Evolutionary conservation across 2,329 filamentous ascomycete genomes (phyloP), one percentile per base, ranked within the genome.

Genomic region (Xylaria hypoxylon): DNA sequence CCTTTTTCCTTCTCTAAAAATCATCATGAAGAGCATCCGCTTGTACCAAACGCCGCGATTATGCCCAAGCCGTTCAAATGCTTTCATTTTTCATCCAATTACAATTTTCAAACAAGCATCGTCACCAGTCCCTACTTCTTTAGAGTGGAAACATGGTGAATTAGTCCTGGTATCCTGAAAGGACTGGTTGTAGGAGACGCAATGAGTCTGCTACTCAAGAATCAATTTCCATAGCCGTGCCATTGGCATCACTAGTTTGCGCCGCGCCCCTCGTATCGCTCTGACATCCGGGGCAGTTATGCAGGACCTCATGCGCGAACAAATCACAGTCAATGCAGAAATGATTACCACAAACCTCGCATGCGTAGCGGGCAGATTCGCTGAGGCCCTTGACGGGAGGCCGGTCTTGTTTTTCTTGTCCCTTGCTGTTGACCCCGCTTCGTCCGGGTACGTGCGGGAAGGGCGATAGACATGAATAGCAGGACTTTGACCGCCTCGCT

Each of bases 321-420:
- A 97, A 89, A 78, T 99, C 96, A 78, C 96, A 99, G 78, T 99
- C 96, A 71, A 99, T 96, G 83, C 96, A 99, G 77, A 98, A 99
- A 80, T 98, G 95, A 66, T 92, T 90, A 2, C 86, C 81, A 79
- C 96, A 99, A n/a, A 90, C 89, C 72, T 91, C 87, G 78, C 96
- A 99, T 65, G 92, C 92, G 77, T 99, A 99, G 58, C 96, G 84
- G 53, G 91, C 90, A 76, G 92, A 96, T 81, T 96, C 93, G 77
- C 92, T 95, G 48, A 94, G 90, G 1, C 91, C 90, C 74, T 89
- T 91, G 63, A 78, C 72, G 5, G 73, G 53, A 17, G 65, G 59
- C 55, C 59, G 68, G 45, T 61, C 69, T 55, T 67, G 68, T 17
- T 63, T 65, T 19, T 70, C 62, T 33, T 70, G 67, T n/a, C 44